These are phyloP conservation scores for Tetrahymena thermophila DNA, from an alignment of 73 alveolate genomes.

Conservation along the genomic window DNA sequence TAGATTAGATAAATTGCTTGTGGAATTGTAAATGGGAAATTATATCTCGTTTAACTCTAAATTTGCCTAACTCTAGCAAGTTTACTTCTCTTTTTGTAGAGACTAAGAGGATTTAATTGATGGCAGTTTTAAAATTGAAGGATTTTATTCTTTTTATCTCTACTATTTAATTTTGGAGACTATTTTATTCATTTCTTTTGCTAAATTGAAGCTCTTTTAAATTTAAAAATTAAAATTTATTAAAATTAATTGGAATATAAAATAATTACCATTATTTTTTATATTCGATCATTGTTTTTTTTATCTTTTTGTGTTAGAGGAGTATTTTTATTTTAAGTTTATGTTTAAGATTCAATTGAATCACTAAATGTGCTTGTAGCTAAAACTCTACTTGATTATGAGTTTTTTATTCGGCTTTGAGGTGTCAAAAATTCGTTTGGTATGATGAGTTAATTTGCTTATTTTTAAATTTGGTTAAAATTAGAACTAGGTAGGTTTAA, in stretches of 20 bases:
- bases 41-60: background rate
- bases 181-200: background rate
- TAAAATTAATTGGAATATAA: background rate
- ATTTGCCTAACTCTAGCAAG: background rate
- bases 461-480: background rate
- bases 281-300: background rate
- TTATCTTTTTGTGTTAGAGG: background rate
- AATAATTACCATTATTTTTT: background rate
- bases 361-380: background rate
- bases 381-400: background rate
- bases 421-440: background rate
- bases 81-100: background rate
- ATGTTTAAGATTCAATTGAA: background rate
- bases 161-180: background rate
- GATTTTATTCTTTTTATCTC: background rate
- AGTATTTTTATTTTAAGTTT: background rate
- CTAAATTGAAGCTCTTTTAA: background rate
- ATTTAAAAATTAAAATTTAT: too few relatives aligned
- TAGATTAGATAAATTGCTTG: background rate
- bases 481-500: background rate
- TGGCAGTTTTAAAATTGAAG: background rate
- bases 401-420: background rate
- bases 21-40: background rate
- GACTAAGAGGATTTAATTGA: background rate
- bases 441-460: background rate